phyloP scores from a whole-genome alignment of 805 yeast species.

The Yamadazyma kitorensis region DNA sequence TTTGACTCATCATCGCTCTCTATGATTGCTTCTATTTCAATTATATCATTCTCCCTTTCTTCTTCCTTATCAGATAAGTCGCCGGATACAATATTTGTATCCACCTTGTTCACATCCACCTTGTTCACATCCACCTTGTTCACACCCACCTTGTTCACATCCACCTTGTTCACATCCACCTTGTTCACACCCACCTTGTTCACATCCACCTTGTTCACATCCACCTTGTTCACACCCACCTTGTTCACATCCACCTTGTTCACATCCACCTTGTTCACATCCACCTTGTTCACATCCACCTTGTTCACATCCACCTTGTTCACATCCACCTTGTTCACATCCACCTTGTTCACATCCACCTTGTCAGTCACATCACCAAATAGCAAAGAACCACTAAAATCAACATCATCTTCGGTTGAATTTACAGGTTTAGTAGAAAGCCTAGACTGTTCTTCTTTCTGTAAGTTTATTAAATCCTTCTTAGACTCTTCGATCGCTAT shows the following conservation, averaged over 20 bases:
- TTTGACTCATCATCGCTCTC: conserved; percentile 10
- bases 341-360: too few relatives aligned
- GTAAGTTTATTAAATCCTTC: conserved; percentile 33
- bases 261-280: too few relatives aligned
- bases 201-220: too few relatives aligned
- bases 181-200: too few relatives aligned
- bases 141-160: neutral
- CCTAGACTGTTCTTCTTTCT: conserved; percentile 19
- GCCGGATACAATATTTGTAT: too few relatives aligned
- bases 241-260: too few relatives aligned
- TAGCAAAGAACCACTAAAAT: conserved; percentile 20
- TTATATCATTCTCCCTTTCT: conserved; percentile 6
- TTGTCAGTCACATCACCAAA: too few relatives aligned
- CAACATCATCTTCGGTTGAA: conserved; percentile 2
- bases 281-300: too few relatives aligned
- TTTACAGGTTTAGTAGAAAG: neutral
- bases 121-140: neutral
- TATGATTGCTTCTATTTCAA: conserved; percentile 7
- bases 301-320: too few relatives aligned
- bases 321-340: too few relatives aligned
- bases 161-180: neutral
- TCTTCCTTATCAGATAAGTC: neutral
- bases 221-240: too few relatives aligned
- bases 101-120: neutral
- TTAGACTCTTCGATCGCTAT: conserved; percentile 49